These are phyloP conservation scores for Boletus edulis DNA, from an alignment of 768 basidiomycete species.

Conservation along the genomic window DNA sequence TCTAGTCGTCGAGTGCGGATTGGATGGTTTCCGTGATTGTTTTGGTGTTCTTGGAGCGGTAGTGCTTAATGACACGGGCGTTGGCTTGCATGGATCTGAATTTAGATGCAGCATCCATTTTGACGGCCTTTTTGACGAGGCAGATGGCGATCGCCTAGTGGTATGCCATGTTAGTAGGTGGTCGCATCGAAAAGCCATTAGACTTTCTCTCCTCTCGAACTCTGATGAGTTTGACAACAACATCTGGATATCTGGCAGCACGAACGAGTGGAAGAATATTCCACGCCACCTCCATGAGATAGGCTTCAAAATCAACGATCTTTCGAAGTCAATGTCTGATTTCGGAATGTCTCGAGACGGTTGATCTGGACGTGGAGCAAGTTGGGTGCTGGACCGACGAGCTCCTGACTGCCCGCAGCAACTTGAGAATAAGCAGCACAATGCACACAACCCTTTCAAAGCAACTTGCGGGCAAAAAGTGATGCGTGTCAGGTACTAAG, in stretches of 20 bases:
- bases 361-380: too few relatives aligned
- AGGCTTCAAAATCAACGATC: conserved; percentile 76
- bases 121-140: conserved; percentile 91
- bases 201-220: conserved; percentile 67
- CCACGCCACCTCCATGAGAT: conserved; percentile 72
- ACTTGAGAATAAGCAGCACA: too few relatives aligned
- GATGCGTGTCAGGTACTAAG: too few relatives aligned
- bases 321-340: too few relatives aligned
- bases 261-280: conserved; percentile 77
- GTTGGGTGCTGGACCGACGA: too few relatives aligned
- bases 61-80: conserved; percentile 83
- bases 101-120: conserved; percentile 88
- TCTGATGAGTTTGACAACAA: conserved; percentile 94
- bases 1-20: conserved; percentile 61
- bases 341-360: too few relatives aligned
- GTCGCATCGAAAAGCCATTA: not conserved
- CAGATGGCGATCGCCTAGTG: conserved; percentile 85
- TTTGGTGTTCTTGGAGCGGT: conserved; percentile 84
- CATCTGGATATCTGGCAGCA: conserved; percentile 70
- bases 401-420: too few relatives aligned
- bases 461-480: too few relatives aligned
- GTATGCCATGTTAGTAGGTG: not conserved
- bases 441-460: too few relatives aligned
- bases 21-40: conserved; percentile 77
- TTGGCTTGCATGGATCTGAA: conserved; percentile 93